A percentile compares a stretch with the other conserved stretches of the same genome.
Conservation (phyloP, 2,329 filamentous ascomycete species). For the Talaromyces sp. region DNA sequence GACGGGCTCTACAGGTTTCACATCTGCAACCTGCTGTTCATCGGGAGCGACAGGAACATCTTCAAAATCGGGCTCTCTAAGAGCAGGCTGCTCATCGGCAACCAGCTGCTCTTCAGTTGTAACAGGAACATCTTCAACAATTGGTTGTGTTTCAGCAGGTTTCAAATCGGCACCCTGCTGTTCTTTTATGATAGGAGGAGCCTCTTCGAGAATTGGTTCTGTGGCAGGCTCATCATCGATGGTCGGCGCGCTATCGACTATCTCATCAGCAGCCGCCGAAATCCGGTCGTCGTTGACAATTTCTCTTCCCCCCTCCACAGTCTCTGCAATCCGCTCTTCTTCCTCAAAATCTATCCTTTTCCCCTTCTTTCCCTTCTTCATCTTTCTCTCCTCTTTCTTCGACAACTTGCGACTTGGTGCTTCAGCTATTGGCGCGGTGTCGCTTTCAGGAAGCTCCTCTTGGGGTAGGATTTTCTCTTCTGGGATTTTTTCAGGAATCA, state of each 20-base stretch:
- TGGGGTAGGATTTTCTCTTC: not conserved
- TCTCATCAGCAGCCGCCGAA: not conserved
- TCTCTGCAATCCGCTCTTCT: not conserved
- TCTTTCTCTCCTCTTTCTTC: constrained; percentile 30
- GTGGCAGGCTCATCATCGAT: not conserved
- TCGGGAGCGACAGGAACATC: not conserved
- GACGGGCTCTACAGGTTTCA: not conserved
- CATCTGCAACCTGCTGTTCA: not conserved
- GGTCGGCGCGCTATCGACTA: not conserved
- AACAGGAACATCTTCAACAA: not conserved
- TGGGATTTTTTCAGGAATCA: not conserved
- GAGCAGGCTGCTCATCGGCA: not conserved
- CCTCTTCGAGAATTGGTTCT: not conserved
- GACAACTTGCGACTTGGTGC: constrained; percentile 11
- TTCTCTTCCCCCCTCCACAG: not conserved
- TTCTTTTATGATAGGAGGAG: not conserved
- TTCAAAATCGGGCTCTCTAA: not conserved
- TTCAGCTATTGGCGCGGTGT: not conserved
- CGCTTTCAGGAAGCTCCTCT: not conserved
- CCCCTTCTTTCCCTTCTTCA: constrained; percentile 22
- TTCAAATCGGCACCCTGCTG: not conserved
- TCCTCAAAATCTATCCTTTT: constrained; percentile 14
- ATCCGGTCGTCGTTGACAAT: not conserved
- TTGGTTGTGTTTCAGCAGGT: not conserved
- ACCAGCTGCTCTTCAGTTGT: not conserved